Percentiles rank a stretch among this genome's conserved stretches.
phyloP scores from a whole-genome alignment of 495 filamentous ascomycete genomes.

The Talaromyces nanjingensis region DNA sequence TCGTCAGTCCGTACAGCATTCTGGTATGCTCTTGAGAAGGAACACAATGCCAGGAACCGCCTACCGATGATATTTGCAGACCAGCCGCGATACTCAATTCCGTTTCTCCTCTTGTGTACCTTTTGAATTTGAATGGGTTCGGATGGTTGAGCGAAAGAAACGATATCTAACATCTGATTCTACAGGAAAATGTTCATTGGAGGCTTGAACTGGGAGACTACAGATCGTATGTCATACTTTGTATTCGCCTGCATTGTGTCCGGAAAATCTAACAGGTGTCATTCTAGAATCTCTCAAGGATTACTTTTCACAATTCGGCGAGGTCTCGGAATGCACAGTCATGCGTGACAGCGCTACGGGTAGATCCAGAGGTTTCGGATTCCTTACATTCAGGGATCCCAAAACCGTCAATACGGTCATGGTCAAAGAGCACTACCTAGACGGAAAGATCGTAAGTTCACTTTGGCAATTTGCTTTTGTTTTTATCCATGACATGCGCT shows the following conservation, averaged over 20 bases:
- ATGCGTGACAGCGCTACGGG: conserved; percentile 95
- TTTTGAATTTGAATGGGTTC: neutral
- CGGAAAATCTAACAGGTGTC: conserved; percentile 13
- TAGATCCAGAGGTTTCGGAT: conserved; percentile 91
- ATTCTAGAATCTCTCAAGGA: conserved; percentile 86
- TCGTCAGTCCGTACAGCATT: neutral
- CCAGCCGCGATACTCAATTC: neutral
- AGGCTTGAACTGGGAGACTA: conserved; percentile 98
- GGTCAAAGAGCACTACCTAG: conserved; percentile 97
- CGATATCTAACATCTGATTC: conserved; percentile 2
- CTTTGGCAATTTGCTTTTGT: neutral
- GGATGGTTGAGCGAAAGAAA: neutral
- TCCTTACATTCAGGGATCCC: conserved; percentile 94
- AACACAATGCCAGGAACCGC: neutral
- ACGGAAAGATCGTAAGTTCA: conserved; percentile 88
- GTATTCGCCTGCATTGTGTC: neutral
- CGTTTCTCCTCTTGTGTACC: neutral
- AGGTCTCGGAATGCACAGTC: conserved; percentile 94
- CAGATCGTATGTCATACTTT: conserved; percentile 65
- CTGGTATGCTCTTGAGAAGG: neutral
- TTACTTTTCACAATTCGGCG: conserved; percentile 97
- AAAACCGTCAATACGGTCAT: conserved; percentile 98
- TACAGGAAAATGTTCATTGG: conserved; percentile 99
- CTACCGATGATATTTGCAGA: neutral
- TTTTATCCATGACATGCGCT: conserved; percentile 12